Base-by-base conservation (phyloP, 2,329 filamentous ascomycete genomes). In the Colletotrichum sp. region DNA sequence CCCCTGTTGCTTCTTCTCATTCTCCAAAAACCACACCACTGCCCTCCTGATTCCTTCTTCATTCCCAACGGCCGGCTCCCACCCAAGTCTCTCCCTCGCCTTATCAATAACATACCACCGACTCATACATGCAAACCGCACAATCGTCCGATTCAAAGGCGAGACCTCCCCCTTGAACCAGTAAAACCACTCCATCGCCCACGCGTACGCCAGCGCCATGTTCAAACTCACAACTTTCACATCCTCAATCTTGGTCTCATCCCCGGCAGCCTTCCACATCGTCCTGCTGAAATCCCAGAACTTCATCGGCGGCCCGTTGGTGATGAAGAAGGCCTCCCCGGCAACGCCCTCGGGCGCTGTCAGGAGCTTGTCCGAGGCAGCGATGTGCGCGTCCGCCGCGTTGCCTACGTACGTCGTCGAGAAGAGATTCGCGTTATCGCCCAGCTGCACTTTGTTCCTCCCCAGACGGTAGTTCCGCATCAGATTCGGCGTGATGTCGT, bases 381-480 rank as follows among this genome's bases (percentile, higher is more conserved):
- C 88, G 24, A 93, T 83, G 80, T 94, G 92, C 1, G 91, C 91
- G 79, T 92, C 87, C 2, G 91, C 92, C 28, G 92, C 88, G 82
- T 94, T 94, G 76, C 88, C 88, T 10, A 93, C 90, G 81, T 93
- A 93, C 24, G 92, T 92, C 80, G 91, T 93, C 82, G 93, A 92
- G 81, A 92, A 92, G 12, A 93, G 85, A 79, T 94, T 94, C 77
- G 87, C 85, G 76, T 91, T 92, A 21, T 88, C 82, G 60, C 92
- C 92, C 10, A 94, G 86, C 78, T 93, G 89, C 82, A 92, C 90
- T 63, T 87, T 86, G 2, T 92, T 90, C 68, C 91, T 88, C 71
- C 85, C 83, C 38, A 88, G 86, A n/a, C 86, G 82, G 24, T 91
- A 90, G 71, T 90, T 89, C 67, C 88, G 85, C 76, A 92, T 86